Evolutionary conservation across 345 rosid species (phyloP).

Genomic region (Rubroshorea leprosula): DNA sequence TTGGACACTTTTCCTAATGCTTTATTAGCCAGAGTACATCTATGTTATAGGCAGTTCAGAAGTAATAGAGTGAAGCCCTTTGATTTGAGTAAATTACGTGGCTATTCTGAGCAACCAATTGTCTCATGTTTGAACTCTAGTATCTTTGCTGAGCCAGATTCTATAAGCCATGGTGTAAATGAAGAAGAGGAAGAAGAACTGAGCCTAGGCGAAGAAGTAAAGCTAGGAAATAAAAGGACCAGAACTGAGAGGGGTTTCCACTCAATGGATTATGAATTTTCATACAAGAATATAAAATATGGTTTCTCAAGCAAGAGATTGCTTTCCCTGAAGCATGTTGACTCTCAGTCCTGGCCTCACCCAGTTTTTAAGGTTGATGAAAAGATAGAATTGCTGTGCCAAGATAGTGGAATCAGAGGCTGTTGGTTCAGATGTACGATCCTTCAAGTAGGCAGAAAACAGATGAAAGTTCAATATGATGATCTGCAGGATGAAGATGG

Average conservation of each 20-base stretch:
- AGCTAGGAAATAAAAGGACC: constrained; percentile 58
- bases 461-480: constrained; percentile 76
- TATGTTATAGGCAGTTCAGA: constrained; percentile 84
- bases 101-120: constrained; percentile 77
- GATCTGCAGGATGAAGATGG: constrained; percentile 85
- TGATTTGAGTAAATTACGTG: constrained; percentile 78
- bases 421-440: constrained; percentile 95
- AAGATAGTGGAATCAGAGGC: constrained; percentile 96
- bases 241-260: constrained; percentile 35
- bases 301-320: constrained; percentile 42
- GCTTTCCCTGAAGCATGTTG: constrained; percentile 48
- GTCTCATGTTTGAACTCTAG: constrained; percentile 57
- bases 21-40: constrained; percentile 51
- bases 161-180: constrained; percentile 32
- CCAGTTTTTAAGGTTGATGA: constrained; percentile 47
- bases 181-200: constrained; percentile 55
- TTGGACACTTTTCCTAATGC: constrained; percentile 55
- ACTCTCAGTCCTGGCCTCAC: constrained; percentile 32
- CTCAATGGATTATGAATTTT: constrained; percentile 30
- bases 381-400: constrained; percentile 78
- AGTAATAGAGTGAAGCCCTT: constrained; percentile 72
- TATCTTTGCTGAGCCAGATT: constrained; percentile 34
- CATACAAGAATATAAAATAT: constrained; percentile 41
- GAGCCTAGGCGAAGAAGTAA: constrained; percentile 44
- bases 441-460: constrained; percentile 56